Evolutionary conservation across 768 basidiomycete species (phyloP).

Genomic region (Phallus indusiatus): DNA sequence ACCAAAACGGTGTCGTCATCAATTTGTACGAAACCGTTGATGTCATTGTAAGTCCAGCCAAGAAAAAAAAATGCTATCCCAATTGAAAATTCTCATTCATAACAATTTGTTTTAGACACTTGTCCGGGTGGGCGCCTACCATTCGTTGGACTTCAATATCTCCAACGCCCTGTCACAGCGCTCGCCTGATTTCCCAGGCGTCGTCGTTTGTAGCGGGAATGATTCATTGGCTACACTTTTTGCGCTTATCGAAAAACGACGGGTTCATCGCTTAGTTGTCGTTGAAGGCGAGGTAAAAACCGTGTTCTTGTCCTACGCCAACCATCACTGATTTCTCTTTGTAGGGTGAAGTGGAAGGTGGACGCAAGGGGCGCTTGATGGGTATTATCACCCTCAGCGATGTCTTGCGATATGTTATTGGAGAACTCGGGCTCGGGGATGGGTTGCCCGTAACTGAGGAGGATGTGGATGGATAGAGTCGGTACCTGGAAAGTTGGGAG

Average conservation of each 20-base stretch:
- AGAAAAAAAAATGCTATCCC: too few species aligned
- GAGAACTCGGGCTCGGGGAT: constrained; percentile 44
- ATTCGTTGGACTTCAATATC: constrained; percentile 91
- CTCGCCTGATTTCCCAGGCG: constrained; percentile 91
- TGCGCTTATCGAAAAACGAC: constrained; percentile 83
- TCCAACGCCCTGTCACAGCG: constrained; percentile 87
- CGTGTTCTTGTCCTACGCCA: neutral
- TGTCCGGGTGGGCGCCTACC: constrained; percentile 88
- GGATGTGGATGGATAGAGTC: constrained; percentile 8
- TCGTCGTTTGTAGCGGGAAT: constrained; percentile 87
- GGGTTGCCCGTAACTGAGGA: constrained; percentile 14
- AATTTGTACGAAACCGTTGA: constrained; percentile 99
- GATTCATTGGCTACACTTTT: constrained; percentile 89
- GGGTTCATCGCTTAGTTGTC: constrained; percentile 91
- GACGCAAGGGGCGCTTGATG: constrained; percentile 72
- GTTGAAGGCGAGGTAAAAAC: constrained; percentile 76
- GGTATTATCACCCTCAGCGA: constrained; percentile 87
- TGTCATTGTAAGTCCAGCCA: constrained; percentile 69
- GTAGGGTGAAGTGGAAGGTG: constrained; percentile 76
- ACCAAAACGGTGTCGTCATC: constrained; percentile 85
- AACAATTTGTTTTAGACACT: constrained; percentile 60
- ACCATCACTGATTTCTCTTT: neutral
- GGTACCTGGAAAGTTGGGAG: neutral
- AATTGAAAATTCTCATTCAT: too few species aligned
- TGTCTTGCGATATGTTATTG: constrained; percentile 74